Evolutionary conservation across 352 stramenopile species (phyloP).

Genomic region (Globisporangium apiculatum): DNA sequence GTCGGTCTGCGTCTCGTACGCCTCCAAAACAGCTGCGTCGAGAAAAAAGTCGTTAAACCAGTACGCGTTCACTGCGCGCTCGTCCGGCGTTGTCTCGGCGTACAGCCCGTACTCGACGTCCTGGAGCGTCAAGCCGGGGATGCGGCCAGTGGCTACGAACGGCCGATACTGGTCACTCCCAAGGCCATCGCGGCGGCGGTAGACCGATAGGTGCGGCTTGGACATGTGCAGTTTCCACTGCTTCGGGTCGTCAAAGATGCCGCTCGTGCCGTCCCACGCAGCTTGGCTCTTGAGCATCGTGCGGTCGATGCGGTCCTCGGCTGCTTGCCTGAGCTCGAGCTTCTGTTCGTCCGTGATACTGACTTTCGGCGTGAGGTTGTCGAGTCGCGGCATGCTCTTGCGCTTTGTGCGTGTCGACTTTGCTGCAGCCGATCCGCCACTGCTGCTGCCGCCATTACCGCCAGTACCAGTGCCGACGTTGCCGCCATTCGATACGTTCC

Average conservation of each 20-base stretch:
- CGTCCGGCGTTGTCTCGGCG: constrained; percentile 58
- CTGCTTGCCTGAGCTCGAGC: constrained; percentile 6
- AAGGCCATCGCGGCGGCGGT: constrained; percentile 14
- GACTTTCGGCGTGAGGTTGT: constrained; percentile 9
- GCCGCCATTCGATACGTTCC: not conserved
- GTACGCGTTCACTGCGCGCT: constrained; percentile 51
- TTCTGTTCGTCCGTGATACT: constrained; percentile 7
- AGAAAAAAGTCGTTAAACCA: constrained; percentile 59
- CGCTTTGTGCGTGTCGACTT: not conserved
- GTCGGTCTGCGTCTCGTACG: constrained; percentile 47
- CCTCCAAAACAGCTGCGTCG: constrained; percentile 59
- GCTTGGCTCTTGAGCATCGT: constrained; percentile 35
- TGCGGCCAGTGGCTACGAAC: constrained; percentile 52
- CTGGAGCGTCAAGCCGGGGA: constrained; percentile 46
- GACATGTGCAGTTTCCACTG: constrained; percentile 57
- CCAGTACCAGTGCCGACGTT: not conserved
- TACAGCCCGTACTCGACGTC: constrained; percentile 69
- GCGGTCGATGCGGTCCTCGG: constrained; percentile 29
- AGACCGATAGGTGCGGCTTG: constrained; percentile 45
- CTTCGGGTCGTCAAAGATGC: constrained; percentile 54
- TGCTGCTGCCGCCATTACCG: not conserved
- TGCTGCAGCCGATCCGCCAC: not conserved
- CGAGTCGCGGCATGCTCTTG: constrained; percentile 2
- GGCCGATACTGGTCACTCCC: constrained; percentile 14
- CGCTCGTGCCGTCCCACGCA: constrained; percentile 48